Conservation (phyloP, 1,284 basidiomycete genomes). For the Kwoniella shivajii region DNA sequence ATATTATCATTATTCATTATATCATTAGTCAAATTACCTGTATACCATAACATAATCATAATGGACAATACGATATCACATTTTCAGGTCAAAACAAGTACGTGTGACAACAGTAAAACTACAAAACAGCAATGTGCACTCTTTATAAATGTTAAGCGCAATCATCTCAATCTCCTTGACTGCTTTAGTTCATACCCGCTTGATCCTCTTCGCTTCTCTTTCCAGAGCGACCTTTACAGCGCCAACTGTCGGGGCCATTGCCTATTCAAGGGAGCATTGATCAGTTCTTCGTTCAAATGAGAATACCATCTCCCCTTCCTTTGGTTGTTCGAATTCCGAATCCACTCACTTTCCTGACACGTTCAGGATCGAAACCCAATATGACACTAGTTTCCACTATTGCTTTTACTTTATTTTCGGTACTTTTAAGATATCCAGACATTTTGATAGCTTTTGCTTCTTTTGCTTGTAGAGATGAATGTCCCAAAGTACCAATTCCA, state of each 20-base stretch:
- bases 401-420: slow-evolving; percentile 75
- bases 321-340: neutral
- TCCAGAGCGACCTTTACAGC: slow-evolving; percentile 75
- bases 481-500: slow-evolving; percentile 59
- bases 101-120: neutral
- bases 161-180: too few relatives aligned
- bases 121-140: too few relatives aligned
- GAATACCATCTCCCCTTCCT: neutral
- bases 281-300: neutral
- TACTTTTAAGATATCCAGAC: slow-evolving; percentile 75
- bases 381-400: slow-evolving; percentile 67
- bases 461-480: slow-evolving; percentile 56
- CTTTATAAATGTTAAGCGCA: too few relatives aligned
- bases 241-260: slow-evolving; percentile 74
- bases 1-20: too few relatives aligned
- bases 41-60: too few relatives aligned
- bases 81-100: neutral
- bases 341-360: slow-evolving; percentile 67
- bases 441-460: slow-evolving; percentile 78
- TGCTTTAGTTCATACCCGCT: neutral
- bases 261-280: slow-evolving; percentile 58
- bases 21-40: too few relatives aligned
- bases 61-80: slow-evolving; percentile 1
- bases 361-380: slow-evolving; percentile 65
- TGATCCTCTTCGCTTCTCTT: slow-evolving; percentile 27